Conservation (phyloP, 495 filamentous ascomycete species). For the Xylaria scruposa region DNA sequence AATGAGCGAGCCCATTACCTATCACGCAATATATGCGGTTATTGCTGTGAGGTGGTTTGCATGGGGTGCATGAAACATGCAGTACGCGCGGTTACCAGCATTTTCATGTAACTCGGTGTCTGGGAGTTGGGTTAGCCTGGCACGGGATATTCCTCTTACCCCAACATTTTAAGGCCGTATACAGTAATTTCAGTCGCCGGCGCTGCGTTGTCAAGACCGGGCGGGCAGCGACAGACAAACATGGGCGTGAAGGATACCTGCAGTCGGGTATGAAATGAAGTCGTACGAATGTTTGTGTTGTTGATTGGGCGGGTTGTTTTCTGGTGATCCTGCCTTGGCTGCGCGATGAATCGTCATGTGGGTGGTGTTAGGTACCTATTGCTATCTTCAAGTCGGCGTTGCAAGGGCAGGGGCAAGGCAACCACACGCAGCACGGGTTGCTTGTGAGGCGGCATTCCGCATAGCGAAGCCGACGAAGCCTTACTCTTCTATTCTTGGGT, state of each 20-base stretch:
- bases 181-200: not conserved
- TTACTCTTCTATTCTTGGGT: constrained; percentile 18
- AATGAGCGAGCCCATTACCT: not conserved
- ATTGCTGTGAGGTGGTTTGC: constrained; percentile 23
- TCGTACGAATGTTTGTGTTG: constrained; percentile 9
- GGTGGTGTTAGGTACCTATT: not conserved
- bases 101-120: not conserved
- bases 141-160: not conserved
- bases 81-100: constrained; percentile 14
- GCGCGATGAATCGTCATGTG: constrained; percentile 9
- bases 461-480: constrained; percentile 18
- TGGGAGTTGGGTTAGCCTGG: not conserved
- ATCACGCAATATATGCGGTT: constrained; percentile 14
- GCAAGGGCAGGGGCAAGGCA: constrained; percentile 18
- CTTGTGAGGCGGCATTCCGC: constrained; percentile 22
- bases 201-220: constrained; percentile 13
- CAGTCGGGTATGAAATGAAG: constrained; percentile 17
- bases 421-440: constrained; percentile 14
- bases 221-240: not conserved
- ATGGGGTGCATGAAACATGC: constrained; percentile 20
- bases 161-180: not conserved
- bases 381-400: constrained; percentile 4
- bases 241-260: constrained; percentile 12
- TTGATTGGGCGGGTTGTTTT: constrained; percentile 14
- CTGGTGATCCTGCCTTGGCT: constrained; percentile 2